Evolutionary conservation across 2,329 filamentous ascomycete genomes (phyloP), one percentile per base, ranked within the genome.

Genomic region (Ploettnerulaceae sp.): DNA sequence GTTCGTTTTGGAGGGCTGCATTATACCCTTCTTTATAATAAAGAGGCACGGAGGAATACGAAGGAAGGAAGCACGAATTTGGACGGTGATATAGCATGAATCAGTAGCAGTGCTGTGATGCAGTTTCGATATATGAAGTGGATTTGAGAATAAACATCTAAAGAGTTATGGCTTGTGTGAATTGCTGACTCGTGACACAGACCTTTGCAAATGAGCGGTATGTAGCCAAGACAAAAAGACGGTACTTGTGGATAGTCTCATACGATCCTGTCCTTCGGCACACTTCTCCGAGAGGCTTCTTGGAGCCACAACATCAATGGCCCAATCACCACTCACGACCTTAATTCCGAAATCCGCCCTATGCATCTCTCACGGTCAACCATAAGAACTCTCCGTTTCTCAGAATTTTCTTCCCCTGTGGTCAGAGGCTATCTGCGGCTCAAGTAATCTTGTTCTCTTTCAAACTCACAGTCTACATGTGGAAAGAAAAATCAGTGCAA

Each of bases 21-120:
- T 28, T 29, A 39, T 39, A 39, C 36, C 36, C 36, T 39, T 39
- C 24, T 39, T 39, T 17, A 8, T 15, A 17, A 29, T 24, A 11
- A 17, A 29, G 36, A 26, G 28, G 25, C 14, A 17, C 17, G 1
- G 24, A 12, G 17, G 7, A 2, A 14, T 35, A n/a, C n/a, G n/a
- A n/a, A n/a, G n/a, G n/a, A n/a, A n/a, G n/a, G n/a, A n/a, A n/a
- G n/a, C n/a, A n/a, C n/a, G n/a, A n/a, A n/a, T n/a, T n/a, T n/a
- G n/a, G n/a, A n/a, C n/a, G n/a, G 4, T 14, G 9, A 29, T 18
- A 28, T 33, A 4, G 7, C 3, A 28, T 39, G 11, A 14, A 20
- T 7, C 15, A 20, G 25, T 24, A 39, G 14, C 20, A 7, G 17
- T 21, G 14, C 15, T 29, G 21, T 18, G 15, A 15, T n/a, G 14